Percentiles rank a stretch among this genome's conserved stretches.
These are phyloP conservation scores for Monosporascus sp. DNA, from an alignment of 2,329 filamentous ascomycete genomes.

Conservation along the genomic window DNA sequence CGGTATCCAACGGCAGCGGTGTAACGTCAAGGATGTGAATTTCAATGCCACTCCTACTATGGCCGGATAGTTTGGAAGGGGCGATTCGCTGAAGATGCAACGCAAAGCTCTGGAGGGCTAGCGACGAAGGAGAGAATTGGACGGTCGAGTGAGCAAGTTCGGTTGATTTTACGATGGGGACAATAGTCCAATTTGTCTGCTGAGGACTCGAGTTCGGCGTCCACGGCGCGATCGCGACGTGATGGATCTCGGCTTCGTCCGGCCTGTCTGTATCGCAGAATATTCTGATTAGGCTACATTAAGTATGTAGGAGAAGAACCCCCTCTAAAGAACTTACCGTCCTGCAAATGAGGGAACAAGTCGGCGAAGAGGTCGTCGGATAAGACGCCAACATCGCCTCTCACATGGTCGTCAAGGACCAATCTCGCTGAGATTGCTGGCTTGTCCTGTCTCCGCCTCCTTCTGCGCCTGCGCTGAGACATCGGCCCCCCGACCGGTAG, in stretches of 20 bases:
- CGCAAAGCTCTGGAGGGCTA: conserved; percentile 73
- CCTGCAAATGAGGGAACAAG: conserved; percentile 61
- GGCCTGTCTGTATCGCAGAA: conserved; percentile 18
- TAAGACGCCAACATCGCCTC: conserved; percentile 77
- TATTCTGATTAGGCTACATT: conserved; percentile 5
- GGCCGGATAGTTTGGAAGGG: conserved; percentile 67
- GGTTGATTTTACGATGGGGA: conserved; percentile 64
- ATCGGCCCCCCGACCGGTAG: conserved; percentile 5
- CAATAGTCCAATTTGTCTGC: conserved; percentile 74
- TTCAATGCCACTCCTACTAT: conserved; percentile 73
- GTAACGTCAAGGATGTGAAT: conserved; percentile 76
- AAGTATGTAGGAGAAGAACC: too few species aligned
- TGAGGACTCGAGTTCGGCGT: conserved; percentile 52
- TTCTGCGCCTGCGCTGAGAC: conserved; percentile 33
- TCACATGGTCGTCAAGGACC: conserved; percentile 78
- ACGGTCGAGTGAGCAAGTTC: conserved; percentile 71
- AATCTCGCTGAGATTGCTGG: conserved; percentile 73
- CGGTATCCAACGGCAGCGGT: conserved; percentile 72
- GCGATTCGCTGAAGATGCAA: conserved; percentile 66
- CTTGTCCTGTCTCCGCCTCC: conserved; percentile 61
- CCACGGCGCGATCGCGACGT: conserved; percentile 73
- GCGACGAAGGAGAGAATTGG: conserved; percentile 68
- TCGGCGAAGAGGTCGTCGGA: conserved; percentile 82
- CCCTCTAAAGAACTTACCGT: conserved; percentile 35
- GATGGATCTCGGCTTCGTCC: conserved; percentile 37